These are phyloP conservation scores for Epichloe elymi DNA, from an alignment of 2,329 filamentous ascomycete species.

Conservation along the genomic window DNA sequence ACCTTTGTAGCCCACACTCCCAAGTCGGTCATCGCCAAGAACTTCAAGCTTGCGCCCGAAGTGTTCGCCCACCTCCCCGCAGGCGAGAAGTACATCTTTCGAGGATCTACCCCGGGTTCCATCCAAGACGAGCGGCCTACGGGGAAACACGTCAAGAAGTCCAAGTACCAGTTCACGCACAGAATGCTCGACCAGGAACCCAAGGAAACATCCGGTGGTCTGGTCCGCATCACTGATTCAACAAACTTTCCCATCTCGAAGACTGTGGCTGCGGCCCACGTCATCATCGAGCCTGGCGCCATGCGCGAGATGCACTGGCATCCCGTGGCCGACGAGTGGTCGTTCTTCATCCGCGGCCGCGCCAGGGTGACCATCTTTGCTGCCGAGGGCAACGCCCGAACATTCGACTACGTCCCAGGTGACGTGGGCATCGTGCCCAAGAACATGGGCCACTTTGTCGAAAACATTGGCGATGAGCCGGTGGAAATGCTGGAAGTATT, in stretches of 20 bases:
- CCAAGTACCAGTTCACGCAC: constrained; percentile 56
- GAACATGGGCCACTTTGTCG: constrained; percentile 71
- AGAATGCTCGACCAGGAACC: constrained; percentile 58
- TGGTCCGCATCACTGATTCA: constrained; percentile 64
- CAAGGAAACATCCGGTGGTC: constrained; percentile 51
- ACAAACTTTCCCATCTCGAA: constrained; percentile 61
- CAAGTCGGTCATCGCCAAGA: constrained; percentile 58
- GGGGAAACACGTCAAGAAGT: constrained; percentile 49
- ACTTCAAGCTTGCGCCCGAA: constrained; percentile 60
- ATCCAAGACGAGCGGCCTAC: constrained; percentile 53
- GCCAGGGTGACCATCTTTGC: constrained; percentile 65
- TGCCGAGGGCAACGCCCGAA: constrained; percentile 53
- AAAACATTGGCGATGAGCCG: constrained; percentile 67
- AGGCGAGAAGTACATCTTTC: constrained; percentile 65
- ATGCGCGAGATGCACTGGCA: constrained; percentile 78
- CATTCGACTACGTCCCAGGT: constrained; percentile 62
- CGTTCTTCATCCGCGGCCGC: constrained; percentile 60
- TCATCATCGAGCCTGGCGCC: constrained; percentile 57
- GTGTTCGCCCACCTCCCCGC: constrained; percentile 56
- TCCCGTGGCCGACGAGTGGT: constrained; percentile 68
- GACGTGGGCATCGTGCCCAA: constrained; percentile 66
- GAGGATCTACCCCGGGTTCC: constrained; percentile 49
- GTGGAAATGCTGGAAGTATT: constrained; percentile 68
- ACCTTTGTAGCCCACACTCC: constrained; percentile 49
- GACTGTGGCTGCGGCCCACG: constrained; percentile 59